These are phyloP conservation scores for Sonneratia alba DNA, from an alignment of 345 rosid genomes.

Conservation along the genomic window DNA sequence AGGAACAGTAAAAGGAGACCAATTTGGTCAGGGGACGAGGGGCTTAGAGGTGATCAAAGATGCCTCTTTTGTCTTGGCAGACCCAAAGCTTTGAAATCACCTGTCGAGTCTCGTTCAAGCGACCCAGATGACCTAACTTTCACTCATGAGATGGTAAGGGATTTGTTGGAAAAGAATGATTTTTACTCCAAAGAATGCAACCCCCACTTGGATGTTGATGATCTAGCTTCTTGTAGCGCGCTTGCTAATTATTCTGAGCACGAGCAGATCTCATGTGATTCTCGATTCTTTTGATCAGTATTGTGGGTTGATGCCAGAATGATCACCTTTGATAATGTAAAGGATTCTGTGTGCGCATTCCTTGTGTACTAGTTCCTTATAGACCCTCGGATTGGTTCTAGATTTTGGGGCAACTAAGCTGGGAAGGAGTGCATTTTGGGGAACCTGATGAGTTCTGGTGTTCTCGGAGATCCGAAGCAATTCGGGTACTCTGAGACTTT, in stretches of 20 bases:
- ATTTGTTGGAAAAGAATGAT: constrained; percentile 41
- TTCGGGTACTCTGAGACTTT: not conserved
- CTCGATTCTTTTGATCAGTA: not conserved
- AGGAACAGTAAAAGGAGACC: not conserved
- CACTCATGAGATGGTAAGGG: constrained; percentile 31
- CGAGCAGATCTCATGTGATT: not conserved
- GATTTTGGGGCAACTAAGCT: not conserved
- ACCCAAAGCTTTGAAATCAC: constrained; percentile 30
- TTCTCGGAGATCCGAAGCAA: not conserved
- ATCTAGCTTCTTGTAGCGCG: not conserved
- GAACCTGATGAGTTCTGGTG: constrained; percentile 1
- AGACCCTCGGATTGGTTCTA: not conserved
- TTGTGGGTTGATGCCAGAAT: not conserved
- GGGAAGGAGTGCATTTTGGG: not conserved
- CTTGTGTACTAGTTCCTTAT: not conserved
- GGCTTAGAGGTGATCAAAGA: not conserved
- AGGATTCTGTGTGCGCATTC: not conserved
- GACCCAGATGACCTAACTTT: constrained; percentile 44
- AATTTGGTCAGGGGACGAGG: constrained; percentile 14
- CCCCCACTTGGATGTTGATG: constrained; percentile 21
- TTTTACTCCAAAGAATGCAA: constrained; percentile 46
- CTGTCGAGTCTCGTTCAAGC: constrained; percentile 23
- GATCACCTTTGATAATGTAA: not conserved
- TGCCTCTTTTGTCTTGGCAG: constrained; percentile 26
- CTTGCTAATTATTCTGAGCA: not conserved